Conservation (phyloP, 495 filamentous ascomycete species). For the Xylaria palmicola region DNA sequence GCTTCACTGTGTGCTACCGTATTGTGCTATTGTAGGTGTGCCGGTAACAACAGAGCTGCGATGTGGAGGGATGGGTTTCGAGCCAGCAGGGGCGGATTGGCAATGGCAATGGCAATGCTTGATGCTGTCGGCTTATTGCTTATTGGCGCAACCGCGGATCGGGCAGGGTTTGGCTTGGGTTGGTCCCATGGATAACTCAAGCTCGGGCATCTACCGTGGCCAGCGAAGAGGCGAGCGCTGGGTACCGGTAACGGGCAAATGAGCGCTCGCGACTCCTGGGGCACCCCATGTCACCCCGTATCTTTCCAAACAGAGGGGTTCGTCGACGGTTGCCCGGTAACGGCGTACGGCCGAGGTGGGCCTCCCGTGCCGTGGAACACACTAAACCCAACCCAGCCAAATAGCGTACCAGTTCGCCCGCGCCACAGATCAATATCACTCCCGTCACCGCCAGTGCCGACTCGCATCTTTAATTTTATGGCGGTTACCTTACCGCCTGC, state of each 20-base stretch:
- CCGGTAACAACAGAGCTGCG: conserved; percentile 2
- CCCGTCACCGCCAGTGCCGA: no score
- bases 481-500: no score
- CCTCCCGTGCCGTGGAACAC: neutral
- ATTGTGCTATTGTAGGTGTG: neutral
- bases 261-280: conserved; percentile 2
- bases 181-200: conserved; percentile 7
- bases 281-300: conserved; percentile 9
- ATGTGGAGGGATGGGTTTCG: no score
- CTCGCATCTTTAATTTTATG: no score
- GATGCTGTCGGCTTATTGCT: conserved; percentile 6
- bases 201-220: conserved; percentile 4
- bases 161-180: neutral
- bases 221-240: conserved; percentile 2
- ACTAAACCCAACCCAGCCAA: no score
- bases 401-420: no score
- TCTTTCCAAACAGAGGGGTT: conserved; percentile 20
- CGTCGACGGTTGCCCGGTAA: conserved; percentile 17
- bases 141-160: conserved; percentile 3
- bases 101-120: no score
- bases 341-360: neutral
- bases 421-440: no score
- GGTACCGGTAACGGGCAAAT: neutral
- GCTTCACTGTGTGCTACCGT: no score
- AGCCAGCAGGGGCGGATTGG: no score